Conservation (phyloP, 2,329 filamentous ascomycete species). For the Cryphonectria radicalis region DNA sequence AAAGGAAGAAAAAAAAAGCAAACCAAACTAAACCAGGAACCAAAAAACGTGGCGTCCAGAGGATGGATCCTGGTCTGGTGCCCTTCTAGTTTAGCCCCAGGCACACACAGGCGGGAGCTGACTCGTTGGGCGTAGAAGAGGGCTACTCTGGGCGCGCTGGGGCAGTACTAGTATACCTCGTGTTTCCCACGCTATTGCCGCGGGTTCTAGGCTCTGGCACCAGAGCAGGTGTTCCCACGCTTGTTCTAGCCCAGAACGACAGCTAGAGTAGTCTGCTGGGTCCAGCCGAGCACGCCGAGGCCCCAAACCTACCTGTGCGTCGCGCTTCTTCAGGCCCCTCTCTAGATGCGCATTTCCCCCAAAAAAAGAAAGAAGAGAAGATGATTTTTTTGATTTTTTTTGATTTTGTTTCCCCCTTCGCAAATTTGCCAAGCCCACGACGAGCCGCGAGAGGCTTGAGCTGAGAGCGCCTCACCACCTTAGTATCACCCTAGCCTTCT, state of each 20-base stretch:
- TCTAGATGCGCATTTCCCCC: not conserved
- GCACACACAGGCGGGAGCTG: not conserved
- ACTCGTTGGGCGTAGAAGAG: not conserved
- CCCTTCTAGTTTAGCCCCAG: not conserved
- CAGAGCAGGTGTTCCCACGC: not conserved
- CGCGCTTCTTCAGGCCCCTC: not conserved
- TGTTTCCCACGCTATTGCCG: not conserved
- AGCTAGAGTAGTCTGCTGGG: not conserved
- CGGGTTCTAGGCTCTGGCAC: not conserved
- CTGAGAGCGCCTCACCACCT: conserved; percentile 4
- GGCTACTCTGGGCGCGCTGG: not conserved
- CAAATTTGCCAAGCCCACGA: not conserved
- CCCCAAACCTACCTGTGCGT: not conserved
- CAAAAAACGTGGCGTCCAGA: not conserved
- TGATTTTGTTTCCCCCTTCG: too few species aligned
- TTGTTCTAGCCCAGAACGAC: not conserved
- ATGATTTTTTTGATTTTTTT: too few species aligned
- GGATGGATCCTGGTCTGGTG: not conserved
- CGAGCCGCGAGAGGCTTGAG: conserved; percentile 1
- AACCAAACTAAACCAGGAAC: not conserved
- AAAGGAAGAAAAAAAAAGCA: not conserved
- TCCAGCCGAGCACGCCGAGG: not conserved
- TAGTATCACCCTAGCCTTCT: not conserved
- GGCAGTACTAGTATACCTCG: not conserved
- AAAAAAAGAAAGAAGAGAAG: not conserved